phyloP scores from a whole-genome alignment of 208 protist genomes.

The Wallacemonas sp. region DNA sequence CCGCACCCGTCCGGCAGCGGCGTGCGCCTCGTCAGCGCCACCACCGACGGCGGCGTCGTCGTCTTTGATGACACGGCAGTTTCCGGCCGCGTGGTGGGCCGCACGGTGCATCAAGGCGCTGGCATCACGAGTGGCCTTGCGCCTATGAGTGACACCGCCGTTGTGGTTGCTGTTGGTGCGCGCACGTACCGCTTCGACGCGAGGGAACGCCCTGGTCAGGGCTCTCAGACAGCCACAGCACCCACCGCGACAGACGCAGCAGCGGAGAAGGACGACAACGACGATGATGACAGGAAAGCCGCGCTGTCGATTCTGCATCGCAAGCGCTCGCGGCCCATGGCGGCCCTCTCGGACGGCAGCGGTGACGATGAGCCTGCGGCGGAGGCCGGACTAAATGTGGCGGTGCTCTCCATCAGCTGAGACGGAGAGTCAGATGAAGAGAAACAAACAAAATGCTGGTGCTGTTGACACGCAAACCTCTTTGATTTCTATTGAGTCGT shows the following conservation, averaged over 20 bases:
- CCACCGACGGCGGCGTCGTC: conserved; percentile 41
- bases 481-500: too few relatives aligned
- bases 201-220: background rate
- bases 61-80: conserved; percentile 23
- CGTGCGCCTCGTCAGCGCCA: conserved; percentile 43
- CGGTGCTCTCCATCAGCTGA: conserved; percentile 16
- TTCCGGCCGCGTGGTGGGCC: background rate
- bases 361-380: conserved; percentile 5
- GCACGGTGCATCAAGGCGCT: conserved; percentile 8
- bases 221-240: too few relatives aligned
- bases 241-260: too few relatives aligned
- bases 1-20: background rate
- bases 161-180: conserved; percentile 29
- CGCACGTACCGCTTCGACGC: conserved; percentile 12
- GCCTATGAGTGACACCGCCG: conserved; percentile 14
- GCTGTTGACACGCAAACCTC: background rate
- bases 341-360: conserved; percentile 17
- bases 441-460: background rate
- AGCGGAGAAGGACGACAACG: background rate
- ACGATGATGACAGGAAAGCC: background rate
- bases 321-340: conserved; percentile 21
- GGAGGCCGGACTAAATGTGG: background rate
- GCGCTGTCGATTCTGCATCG: background rate
- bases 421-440: background rate
- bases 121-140: conserved; percentile 35